Evolutionary conservation across 148 eudicot genomes (phyloP).

Genomic region (Vaccinium darrowii): DNA sequence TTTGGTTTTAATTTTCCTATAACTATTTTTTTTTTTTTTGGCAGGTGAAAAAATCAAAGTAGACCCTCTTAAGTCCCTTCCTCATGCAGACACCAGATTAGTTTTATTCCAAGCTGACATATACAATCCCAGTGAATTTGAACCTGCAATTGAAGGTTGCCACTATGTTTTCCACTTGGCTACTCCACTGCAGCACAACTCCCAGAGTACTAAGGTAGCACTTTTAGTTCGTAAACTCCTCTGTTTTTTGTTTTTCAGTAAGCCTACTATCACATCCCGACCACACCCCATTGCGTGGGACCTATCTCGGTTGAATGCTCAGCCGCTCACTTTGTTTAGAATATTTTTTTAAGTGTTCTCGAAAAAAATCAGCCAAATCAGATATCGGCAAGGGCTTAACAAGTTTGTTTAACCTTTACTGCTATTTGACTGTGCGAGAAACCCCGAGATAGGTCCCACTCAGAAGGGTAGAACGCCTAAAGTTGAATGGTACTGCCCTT

Average conservation of each 20-base stretch:
- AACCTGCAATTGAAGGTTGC: constrained; percentile 47
- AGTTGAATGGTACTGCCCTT: too few species aligned
- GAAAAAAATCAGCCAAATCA: too few species aligned
- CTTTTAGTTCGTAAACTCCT: neutral
- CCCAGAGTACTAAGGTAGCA: constrained; percentile 25
- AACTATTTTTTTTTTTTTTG: neutral
- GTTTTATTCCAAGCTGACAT: constrained; percentile 58
- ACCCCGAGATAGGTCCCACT: too few species aligned
- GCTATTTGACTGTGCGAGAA: too few species aligned
- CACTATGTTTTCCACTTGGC: constrained; percentile 55
- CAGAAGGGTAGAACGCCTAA: too few species aligned
- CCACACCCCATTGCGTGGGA: too few species aligned
- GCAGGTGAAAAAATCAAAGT: neutral
- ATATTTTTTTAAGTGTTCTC: too few species aligned
- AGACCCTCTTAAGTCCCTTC: neutral
- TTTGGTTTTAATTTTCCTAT: neutral
- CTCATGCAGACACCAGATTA: constrained; percentile 41
- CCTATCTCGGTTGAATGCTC: too few species aligned
- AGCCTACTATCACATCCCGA: too few species aligned
- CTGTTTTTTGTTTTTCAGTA: neutral
- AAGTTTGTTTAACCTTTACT: too few species aligned
- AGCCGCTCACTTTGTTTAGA: too few species aligned
- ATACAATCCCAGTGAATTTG: constrained; percentile 45
- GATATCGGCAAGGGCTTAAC: too few species aligned
- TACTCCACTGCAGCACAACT: constrained; percentile 35